Base-by-base conservation (phyloP, 805 yeast genomes). In the Blastobotrys mokoenaii region DNA sequence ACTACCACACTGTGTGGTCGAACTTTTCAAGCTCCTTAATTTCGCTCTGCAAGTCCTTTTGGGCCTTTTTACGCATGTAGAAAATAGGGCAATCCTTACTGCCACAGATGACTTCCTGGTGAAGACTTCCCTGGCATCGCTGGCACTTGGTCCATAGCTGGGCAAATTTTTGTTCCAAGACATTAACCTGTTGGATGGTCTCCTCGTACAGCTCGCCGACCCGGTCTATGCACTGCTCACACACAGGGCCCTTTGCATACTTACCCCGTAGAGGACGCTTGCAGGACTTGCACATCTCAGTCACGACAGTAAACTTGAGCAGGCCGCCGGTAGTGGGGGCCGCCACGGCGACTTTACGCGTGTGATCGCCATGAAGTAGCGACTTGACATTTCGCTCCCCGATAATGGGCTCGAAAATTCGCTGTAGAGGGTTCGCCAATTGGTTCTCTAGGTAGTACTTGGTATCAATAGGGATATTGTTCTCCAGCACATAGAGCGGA, bases 121-220 rank as follows among this genome's bases (percentile, higher is more conserved):
- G 97, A 45, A 94, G 68, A 20, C 93, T 84, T 0, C 97, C 97
- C 56, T 94, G 97, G 64, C 98, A 93, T 48, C 97, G 71, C 67
- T 93, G 99, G 62, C 99, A 94, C 61, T 93, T 95, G 0, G 97
- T 90, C 99, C 99, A 93, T 51, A 93, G 67, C 52, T 94, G 71
- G 2, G 95, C 80, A 57, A 87, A 93, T 54, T 82, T 81, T 48
- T 78, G 75, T 60, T 93, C 96, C 48, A 90, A 66, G 37, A 77
- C 79, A 60, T 87, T 83, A 72, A 89, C 80, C 48, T 78, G 81
- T 2, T 84, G 82, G 40, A 93, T 66, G 9, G 93, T 88, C 47
- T 80, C 77, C n/a, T 87, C 79, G 58, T 87, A 93, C 20, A 89
- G 63, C 54, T 78, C 83, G 1, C 93, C 88, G 0, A 90, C 84